Percentiles rank a stretch among this genome's conserved stretches.
Conservation (phyloP, 2,329 filamentous ascomycete genomes). For the Botryosphaeria dothidea region DNA sequence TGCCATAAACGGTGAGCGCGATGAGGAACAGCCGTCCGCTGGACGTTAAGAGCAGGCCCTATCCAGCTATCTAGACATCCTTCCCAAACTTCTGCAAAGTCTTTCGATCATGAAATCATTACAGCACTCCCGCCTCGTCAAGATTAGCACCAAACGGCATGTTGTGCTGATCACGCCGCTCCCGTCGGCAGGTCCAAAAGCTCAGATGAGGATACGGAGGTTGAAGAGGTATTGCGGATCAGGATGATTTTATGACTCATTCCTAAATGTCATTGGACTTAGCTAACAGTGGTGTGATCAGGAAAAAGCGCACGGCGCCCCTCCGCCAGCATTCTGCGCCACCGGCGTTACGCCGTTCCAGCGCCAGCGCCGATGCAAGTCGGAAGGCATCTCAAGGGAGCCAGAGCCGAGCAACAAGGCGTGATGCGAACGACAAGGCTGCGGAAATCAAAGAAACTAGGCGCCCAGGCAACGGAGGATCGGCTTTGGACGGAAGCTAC, state of each 20-base stretch:
- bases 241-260: background rate
- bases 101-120: too few species aligned
- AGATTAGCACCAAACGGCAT: background rate
- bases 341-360: background rate
- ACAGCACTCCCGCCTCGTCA: background rate
- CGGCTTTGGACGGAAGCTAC: background rate
- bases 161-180: background rate
- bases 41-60: too few species aligned
- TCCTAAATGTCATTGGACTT: background rate
- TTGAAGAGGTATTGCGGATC: constrained; percentile 1
- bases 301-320: background rate
- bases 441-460: too few species aligned
- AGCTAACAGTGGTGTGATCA: background rate
- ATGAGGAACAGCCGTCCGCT: too few species aligned
- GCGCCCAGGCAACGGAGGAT: background rate
- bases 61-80: too few species aligned
- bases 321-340: background rate
- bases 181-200: background rate
- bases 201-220: background rate
- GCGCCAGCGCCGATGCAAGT: background rate
- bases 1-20: too few species aligned
- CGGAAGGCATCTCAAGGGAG: background rate
- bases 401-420: background rate
- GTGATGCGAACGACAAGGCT: background rate
- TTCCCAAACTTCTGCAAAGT: too few species aligned